A percentile compares a stretch with the other conserved stretches of the same genome.
These are phyloP conservation scores for Phoma sp. DNA, from an alignment of 2,329 filamentous ascomycete species.

Conservation along the genomic window DNA sequence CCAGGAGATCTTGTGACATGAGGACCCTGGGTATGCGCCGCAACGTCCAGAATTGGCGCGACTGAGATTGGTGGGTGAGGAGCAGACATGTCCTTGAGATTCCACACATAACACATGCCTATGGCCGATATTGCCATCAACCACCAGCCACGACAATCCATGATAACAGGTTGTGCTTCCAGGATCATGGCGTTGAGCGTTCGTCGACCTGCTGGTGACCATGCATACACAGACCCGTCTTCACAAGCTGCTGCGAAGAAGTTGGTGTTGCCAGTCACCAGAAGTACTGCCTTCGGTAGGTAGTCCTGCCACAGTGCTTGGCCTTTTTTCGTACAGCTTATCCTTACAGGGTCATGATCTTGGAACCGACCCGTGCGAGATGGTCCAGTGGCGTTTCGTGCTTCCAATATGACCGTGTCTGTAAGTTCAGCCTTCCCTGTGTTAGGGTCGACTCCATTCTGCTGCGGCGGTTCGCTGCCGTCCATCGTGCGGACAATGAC, in stretches of 20 bases:
- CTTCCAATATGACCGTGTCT: conserved; percentile 80
- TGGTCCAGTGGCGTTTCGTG: conserved; percentile 75
- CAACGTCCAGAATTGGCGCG: conserved; percentile 86
- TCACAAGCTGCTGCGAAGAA: conserved; percentile 96
- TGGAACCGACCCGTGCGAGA: conserved; percentile 65
- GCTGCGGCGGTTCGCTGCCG: conserved; percentile 58
- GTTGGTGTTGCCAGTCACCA: conserved; percentile 86
- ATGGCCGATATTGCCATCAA: conserved; percentile 87
- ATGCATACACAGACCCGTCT: conserved; percentile 86
- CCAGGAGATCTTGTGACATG: conserved; percentile 82
- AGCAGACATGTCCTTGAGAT: conserved; percentile 79
- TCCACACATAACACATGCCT: conserved; percentile 93
- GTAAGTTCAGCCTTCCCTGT: conserved; percentile 60
- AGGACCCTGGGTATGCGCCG: conserved; percentile 76
- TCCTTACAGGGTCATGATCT: conserved; percentile 80
- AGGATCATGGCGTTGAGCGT: conserved; percentile 84
- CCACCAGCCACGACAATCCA: conserved; percentile 90
- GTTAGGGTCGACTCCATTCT: conserved; percentile 51
- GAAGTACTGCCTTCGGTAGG: conserved; percentile 81
- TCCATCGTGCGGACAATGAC: conserved; percentile 85
- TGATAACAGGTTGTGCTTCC: conserved; percentile 90
- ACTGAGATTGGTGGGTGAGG: conserved; percentile 90
- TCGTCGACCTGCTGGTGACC: conserved; percentile 89
- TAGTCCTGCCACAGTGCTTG: conserved; percentile 92
- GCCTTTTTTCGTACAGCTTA: conserved; percentile 81